Evolutionary conservation across 2,329 filamentous ascomycete genomes (phyloP).

Genomic region (Trichophyton rubrum): DNA sequence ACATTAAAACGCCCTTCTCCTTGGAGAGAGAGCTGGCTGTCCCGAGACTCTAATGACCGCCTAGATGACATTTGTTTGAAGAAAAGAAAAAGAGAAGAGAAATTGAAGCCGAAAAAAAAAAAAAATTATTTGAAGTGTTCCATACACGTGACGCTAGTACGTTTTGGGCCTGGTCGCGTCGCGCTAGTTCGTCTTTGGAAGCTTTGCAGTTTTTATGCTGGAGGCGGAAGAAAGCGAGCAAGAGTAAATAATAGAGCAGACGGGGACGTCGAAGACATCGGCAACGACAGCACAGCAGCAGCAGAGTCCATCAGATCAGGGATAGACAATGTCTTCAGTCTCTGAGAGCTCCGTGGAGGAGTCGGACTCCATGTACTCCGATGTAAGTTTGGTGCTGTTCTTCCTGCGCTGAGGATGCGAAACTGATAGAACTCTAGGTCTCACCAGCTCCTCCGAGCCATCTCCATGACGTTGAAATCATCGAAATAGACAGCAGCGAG

Average conservation of each 20-base stretch:
- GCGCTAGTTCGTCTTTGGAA: slow-evolving; percentile 5
- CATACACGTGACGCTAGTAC: slow-evolving; percentile 20
- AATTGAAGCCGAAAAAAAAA: slow-evolving; percentile 7
- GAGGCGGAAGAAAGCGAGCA: neutral
- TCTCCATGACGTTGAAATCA: slow-evolving; percentile 24
- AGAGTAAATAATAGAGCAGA: neutral
- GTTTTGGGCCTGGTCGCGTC: slow-evolving; percentile 19
- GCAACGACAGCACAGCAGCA: neutral
- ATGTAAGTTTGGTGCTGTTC: slow-evolving; percentile 11
- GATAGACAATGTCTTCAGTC: neutral
- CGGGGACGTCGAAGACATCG: slow-evolving; percentile 1
- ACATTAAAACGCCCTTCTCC: slow-evolving; percentile 55
- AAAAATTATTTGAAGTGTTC: neutral
- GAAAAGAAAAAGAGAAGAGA: slow-evolving; percentile 23
- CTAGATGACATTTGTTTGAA: slow-evolving; percentile 49
- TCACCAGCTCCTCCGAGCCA: slow-evolving; percentile 9
- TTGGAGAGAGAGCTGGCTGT: slow-evolving; percentile 48
- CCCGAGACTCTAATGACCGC: slow-evolving; percentile 99
- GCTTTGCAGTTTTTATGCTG: neutral
- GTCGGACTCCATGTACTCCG: slow-evolving; percentile 5
- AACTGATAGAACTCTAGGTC: slow-evolving; percentile 9
- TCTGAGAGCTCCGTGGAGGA: neutral
- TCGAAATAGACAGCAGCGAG: slow-evolving; percentile 27
- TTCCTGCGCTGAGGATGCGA: slow-evolving; percentile 6
- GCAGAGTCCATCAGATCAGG: neutral